Conservation (phyloP, 768 basidiomycete genomes). For the Gloeostereum incarnatum region DNA sequence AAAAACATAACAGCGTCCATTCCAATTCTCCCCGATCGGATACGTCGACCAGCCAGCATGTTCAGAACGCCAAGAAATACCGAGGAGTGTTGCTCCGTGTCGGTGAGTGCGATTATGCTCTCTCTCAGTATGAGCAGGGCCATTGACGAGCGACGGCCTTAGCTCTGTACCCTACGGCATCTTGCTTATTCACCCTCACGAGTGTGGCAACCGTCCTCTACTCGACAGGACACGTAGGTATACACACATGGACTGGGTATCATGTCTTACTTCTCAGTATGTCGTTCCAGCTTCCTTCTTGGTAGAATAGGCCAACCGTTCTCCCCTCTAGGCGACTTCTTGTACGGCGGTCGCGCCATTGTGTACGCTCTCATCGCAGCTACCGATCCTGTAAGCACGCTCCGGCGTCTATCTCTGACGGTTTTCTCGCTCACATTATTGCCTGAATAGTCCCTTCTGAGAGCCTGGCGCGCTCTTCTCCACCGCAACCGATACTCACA, state of each 20-base stretch:
- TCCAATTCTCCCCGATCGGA: too few species aligned
- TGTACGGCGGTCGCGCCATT: slow-evolving; percentile 12
- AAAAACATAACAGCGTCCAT: too few species aligned
- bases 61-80: slow-evolving; percentile 7
- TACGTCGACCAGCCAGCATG: not conserved
- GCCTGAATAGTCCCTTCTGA: too few species aligned
- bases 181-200: slow-evolving; percentile 9
- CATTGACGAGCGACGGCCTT: not conserved
- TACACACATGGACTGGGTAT: slow-evolving; percentile 10
- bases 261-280: slow-evolving; percentile 7
- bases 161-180: slow-evolving; percentile 11
- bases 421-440: too few species aligned
- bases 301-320: not conserved
- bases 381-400: slow-evolving; percentile 12
- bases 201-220: slow-evolving; percentile 11
- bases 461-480: too few species aligned
- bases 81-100: slow-evolving; percentile 10
- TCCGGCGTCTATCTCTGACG: too few species aligned
- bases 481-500: too few species aligned
- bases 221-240: slow-evolving; percentile 6
- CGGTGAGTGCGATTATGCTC: slow-evolving; percentile 3
- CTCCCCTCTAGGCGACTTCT: slow-evolving; percentile 8
- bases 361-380: slow-evolving; percentile 10
- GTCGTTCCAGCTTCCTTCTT: not conserved
- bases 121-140: not conserved